Conservation (phyloP, 257 asterid genomes). For the Ehretia macrophylla region DNA sequence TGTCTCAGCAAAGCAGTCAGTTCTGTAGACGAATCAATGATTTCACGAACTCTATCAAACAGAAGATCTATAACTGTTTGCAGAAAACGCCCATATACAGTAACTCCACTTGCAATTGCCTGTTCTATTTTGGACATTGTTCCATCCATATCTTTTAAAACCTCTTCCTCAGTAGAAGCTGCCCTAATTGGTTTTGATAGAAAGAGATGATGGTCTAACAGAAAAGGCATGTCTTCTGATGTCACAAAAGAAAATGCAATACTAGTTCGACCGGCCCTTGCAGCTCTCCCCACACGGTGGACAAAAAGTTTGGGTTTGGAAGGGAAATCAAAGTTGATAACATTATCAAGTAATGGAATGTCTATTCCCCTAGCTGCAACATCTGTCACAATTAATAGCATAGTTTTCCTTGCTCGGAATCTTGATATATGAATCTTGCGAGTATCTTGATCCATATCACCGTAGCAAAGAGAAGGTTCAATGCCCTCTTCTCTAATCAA, state of each 20-base stretch:
- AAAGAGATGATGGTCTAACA: conserved; percentile 92
- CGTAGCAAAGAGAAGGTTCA: conserved; percentile 87
- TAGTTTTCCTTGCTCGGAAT: conserved; percentile 86
- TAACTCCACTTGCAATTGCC: conserved; percentile 67
- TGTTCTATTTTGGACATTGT: conserved; percentile 55
- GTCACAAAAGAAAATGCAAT: conserved; percentile 83
- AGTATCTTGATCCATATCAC: conserved; percentile 98
- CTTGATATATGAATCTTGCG: conserved; percentile 71
- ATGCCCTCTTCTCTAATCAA: conserved; percentile 77
- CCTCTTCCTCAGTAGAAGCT: conserved; percentile 91
- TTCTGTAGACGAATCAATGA: conserved; percentile 65
- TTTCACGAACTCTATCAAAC: conserved; percentile 87
- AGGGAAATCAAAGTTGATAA: conserved; percentile 87
- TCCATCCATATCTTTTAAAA: conserved; percentile 54
- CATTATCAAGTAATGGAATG: conserved; percentile 94
- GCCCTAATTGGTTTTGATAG: conserved; percentile 85
- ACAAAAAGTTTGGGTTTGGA: conserved; percentile 91
- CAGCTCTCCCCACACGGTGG: conserved; percentile 99
- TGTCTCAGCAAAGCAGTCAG: conserved; percentile 64
- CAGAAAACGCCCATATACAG: conserved; percentile 89
- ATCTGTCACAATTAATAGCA: conserved; percentile 89
- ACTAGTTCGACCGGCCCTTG: conserved; percentile 96
- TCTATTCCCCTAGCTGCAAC: conserved; percentile 99
- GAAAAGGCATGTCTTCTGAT: conserved; percentile 76
- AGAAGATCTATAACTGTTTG: conserved; percentile 75